phyloP scores from a whole-genome alignment of 208 protist species.

The Novymonas esmeraldas region DNA sequence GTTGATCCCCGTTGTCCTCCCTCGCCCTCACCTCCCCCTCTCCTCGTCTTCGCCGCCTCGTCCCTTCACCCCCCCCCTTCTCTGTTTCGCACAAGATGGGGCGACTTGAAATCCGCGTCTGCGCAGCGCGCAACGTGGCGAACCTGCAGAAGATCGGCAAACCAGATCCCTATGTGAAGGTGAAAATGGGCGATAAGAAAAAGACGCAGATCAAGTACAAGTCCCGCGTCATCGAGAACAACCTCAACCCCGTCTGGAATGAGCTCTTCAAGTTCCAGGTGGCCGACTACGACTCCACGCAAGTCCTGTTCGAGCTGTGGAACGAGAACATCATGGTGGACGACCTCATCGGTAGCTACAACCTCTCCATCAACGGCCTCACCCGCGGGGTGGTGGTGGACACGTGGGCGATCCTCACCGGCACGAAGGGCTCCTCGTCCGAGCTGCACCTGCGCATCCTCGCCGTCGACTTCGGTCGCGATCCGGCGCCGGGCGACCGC shows the following conservation, averaged over 20 bases:
- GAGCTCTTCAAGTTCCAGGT: constrained; percentile 73
- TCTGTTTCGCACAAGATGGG: constrained; percentile 6
- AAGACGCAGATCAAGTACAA: constrained; percentile 42
- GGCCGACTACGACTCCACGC: constrained; percentile 49
- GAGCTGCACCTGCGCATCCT: constrained; percentile 66
- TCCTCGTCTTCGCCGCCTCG: not conserved
- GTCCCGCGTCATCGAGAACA: constrained; percentile 54
- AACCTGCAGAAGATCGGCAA: constrained; percentile 59
- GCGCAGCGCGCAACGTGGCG: constrained; percentile 60
- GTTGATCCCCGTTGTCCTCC: not conserved
- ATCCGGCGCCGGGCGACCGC: constrained; percentile 23
- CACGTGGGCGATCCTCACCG: constrained; percentile 53
- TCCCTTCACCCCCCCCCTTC: not conserved
- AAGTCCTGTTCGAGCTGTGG: constrained; percentile 65
- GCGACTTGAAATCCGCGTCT: constrained; percentile 74
- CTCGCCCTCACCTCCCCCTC: not conserved
- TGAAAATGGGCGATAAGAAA: constrained; percentile 40
- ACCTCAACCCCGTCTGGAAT: constrained; percentile 63
- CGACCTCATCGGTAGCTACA: constrained; percentile 57
- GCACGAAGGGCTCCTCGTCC: constrained; percentile 41
- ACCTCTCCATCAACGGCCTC: constrained; percentile 59
- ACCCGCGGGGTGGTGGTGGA: constrained; percentile 58
- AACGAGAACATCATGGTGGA: constrained; percentile 61
- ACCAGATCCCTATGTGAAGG: constrained; percentile 68
- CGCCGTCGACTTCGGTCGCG: constrained; percentile 62